Conservation (phyloP, 2,329 filamentous ascomycete species). For the Zymoseptoria passerinii region DNA sequence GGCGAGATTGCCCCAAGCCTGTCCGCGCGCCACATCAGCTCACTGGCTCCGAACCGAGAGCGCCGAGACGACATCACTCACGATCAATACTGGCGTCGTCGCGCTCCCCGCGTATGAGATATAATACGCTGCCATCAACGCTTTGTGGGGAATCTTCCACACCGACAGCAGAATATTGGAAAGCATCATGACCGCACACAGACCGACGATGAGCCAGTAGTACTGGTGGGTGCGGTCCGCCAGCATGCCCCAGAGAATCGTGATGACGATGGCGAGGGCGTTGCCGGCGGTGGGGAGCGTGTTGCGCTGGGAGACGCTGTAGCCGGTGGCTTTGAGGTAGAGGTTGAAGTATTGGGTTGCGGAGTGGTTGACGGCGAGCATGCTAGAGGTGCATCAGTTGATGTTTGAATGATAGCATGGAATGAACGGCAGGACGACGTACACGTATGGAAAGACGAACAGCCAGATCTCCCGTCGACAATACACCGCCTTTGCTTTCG, state of each 20-base stretch:
- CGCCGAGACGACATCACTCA: not conserved
- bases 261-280: slow-evolving; percentile 10
- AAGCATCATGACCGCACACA: slow-evolving; percentile 7
- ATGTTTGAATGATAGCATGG: too few species aligned
- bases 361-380: slow-evolving; percentile 9
- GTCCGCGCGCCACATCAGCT: not conserved
- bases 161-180: slow-evolving; percentile 1
- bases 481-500: slow-evolving; percentile 6
- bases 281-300: slow-evolving; percentile 9
- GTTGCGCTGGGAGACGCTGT: slow-evolving; percentile 11
- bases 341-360: slow-evolving; percentile 14
- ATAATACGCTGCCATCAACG: not conserved
- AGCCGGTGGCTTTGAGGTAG: slow-evolving; percentile 12
- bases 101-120: not conserved
- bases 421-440: not conserved
- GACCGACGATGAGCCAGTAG: slow-evolving; percentile 7
- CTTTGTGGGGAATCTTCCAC: not conserved
- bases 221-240: slow-evolving; percentile 7
- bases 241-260: slow-evolving; percentile 9
- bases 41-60: not conserved
- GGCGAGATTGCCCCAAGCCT: not conserved
- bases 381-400: not conserved
- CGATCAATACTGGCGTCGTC: not conserved
- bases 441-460: slow-evolving; percentile 4
- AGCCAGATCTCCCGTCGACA: slow-evolving; percentile 12